Conservation (phyloP, 164 flowering plant species). For the Chimonanthus salicifolius region DNA sequence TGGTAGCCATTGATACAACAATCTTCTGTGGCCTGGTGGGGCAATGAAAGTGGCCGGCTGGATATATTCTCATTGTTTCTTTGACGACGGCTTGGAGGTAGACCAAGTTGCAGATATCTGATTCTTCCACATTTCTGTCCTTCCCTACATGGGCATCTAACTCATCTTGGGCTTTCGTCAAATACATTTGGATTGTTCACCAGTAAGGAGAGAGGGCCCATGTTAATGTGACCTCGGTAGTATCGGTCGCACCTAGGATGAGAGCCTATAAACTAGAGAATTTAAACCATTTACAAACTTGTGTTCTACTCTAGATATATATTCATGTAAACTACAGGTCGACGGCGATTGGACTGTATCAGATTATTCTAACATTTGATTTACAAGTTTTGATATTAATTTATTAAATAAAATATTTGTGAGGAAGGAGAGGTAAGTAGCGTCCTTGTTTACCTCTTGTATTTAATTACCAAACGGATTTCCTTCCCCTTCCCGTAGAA, state of each 20-base stretch:
- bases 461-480: too few relatives aligned
- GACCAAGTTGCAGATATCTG: background rate
- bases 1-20: slow-evolving; percentile 21
- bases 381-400: too few relatives aligned
- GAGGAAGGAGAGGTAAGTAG: too few relatives aligned
- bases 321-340: too few relatives aligned
- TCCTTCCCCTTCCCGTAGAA: too few relatives aligned
- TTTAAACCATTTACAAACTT: too few relatives aligned
- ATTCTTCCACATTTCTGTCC: slow-evolving; percentile 1
- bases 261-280: background rate
- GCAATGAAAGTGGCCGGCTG: slow-evolving; percentile 2
- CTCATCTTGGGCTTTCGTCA: slow-evolving; percentile 3
- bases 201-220: slow-evolving; percentile 6
- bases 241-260: slow-evolving; percentile 1
- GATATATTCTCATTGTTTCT: slow-evolving; percentile 5
- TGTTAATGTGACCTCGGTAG: background rate
- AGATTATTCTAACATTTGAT: too few relatives aligned
- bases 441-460: too few relatives aligned
- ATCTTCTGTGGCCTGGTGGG: slow-evolving; percentile 17
- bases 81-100: slow-evolving; percentile 9
- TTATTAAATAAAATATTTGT: too few relatives aligned
- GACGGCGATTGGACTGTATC: too few relatives aligned
- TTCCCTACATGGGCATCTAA: background rate
- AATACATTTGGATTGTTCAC: background rate
- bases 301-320: background rate